Evolutionary conservation across 768 basidiomycete genomes (phyloP).

Genomic region (Hydnum rufescens): DNA sequence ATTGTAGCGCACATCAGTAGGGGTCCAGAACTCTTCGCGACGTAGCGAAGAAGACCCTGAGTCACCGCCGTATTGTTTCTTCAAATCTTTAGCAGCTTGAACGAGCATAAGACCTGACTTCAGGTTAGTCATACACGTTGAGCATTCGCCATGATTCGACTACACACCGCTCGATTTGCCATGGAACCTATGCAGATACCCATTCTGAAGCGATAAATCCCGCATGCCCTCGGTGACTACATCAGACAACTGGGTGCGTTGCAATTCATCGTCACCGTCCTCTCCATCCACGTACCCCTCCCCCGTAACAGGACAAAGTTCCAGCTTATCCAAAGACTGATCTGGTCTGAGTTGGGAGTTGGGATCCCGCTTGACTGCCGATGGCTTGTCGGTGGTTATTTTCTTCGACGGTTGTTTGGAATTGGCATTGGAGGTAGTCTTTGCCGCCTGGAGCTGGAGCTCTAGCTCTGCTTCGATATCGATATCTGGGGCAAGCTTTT

Average conservation of each 20-base stretch:
- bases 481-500: constrained; percentile 11
- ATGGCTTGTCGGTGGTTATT: not conserved
- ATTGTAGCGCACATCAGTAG: constrained; percentile 8
- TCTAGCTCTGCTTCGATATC: constrained; percentile 18
- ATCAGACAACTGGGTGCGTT: constrained; percentile 15
- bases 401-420: not conserved
- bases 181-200: constrained; percentile 24
- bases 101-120: constrained; percentile 25
- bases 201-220: constrained; percentile 18
- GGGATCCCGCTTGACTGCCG: not conserved
- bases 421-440: not conserved
- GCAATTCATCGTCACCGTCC: constrained; percentile 9
- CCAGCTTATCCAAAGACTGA: not conserved
- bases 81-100: constrained; percentile 36
- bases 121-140: not conserved
- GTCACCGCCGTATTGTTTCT: constrained; percentile 40
- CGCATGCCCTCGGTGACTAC: constrained; percentile 13
- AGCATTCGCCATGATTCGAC: not conserved
- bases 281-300: constrained; percentile 12
- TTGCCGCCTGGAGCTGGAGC: too few species aligned
- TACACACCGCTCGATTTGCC: constrained; percentile 30
- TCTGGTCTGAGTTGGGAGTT: not conserved
- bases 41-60: constrained; percentile 5
- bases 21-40: constrained; percentile 8
- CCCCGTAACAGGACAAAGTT: not conserved